A percentile compares a stretch with the other conserved stretches of the same genome.
These are phyloP conservation scores for Tolypocladium endophyticum DNA, from an alignment of 2,329 filamentous ascomycete species.

Conservation along the genomic window DNA sequence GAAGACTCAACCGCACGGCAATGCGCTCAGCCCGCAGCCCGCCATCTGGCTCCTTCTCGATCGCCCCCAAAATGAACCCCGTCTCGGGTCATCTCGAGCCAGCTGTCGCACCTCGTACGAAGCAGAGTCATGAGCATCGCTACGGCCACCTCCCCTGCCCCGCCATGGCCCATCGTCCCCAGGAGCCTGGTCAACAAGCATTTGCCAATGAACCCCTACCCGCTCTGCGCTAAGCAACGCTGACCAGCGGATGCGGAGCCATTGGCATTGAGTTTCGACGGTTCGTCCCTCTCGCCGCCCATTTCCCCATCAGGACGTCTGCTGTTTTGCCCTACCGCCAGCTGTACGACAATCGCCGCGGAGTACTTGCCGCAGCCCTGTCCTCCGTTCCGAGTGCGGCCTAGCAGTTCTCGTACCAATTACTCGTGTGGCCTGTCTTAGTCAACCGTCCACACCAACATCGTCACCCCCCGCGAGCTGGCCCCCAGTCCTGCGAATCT, in stretches of 20 bases:
- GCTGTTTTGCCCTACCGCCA: not conserved
- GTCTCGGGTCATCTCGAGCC: not conserved
- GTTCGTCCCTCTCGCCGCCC: not conserved
- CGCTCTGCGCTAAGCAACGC: not conserved
- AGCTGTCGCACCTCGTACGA: not conserved
- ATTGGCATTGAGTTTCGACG: not conserved
- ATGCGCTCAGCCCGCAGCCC: not conserved
- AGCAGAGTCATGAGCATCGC: not conserved
- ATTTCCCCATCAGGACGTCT: not conserved
- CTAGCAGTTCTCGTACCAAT: not conserved
- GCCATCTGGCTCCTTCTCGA: not conserved
- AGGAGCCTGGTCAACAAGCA: not conserved
- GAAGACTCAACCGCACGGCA: not conserved
- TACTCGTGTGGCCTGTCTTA: not conserved
- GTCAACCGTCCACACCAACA: not conserved
- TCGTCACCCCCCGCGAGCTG: not conserved
- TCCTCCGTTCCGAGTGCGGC: not conserved
- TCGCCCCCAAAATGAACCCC: not conserved
- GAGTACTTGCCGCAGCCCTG: not conserved
- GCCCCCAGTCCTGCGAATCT: not conserved
- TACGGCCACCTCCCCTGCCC: not conserved
- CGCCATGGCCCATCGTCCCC: not conserved
- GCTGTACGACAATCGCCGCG: not conserved
- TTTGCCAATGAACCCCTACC: not conserved
- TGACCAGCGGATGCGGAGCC: not conserved